phyloP scores from a whole-genome alignment of 2,329 filamentous ascomycete genomes.

The Nannizzia gypsea region DNA sequence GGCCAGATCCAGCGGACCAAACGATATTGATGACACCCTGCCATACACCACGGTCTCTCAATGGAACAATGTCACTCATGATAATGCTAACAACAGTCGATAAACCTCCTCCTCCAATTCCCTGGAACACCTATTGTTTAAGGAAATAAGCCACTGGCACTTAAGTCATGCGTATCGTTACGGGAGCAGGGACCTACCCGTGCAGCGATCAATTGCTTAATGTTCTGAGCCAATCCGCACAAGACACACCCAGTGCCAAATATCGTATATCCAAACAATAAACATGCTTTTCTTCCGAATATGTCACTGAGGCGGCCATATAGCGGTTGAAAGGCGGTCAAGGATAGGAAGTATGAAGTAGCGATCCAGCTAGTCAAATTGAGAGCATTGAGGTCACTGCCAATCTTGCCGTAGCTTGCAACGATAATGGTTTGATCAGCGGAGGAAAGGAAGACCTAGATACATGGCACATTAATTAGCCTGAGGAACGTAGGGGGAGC shows the following conservation, averaged over 20 bases:
- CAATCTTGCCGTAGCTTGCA: constrained; percentile 66
- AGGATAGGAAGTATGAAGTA: constrained; percentile 56
- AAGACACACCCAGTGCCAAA: constrained; percentile 53
- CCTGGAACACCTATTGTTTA: constrained; percentile 39
- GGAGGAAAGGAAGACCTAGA: constrained; percentile 57
- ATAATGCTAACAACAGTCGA: constrained; percentile 57
- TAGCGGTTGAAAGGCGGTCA: constrained; percentile 63
- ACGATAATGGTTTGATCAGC: constrained; percentile 68
- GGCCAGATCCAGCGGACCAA: constrained; percentile 54
- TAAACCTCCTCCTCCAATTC: constrained; percentile 61
- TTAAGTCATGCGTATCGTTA: neutral
- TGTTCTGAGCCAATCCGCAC: constrained; percentile 52
- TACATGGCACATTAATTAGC: neutral
- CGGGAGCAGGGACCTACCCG: constrained; percentile 33
- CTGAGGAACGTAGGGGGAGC: too few relatives aligned
- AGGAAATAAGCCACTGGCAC: neutral
- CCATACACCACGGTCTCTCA: constrained; percentile 60
- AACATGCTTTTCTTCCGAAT: constrained; percentile 54
- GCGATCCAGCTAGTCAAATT: constrained; percentile 68
- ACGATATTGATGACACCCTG: constrained; percentile 65
- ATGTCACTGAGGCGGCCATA: constrained; percentile 62
- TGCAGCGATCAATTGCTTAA: constrained; percentile 54
- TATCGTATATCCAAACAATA: constrained; percentile 52
- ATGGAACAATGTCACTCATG: constrained; percentile 57
- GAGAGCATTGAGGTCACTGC: constrained; percentile 60